Evolutionary conservation across 2,329 filamentous ascomycete genomes (phyloP), one percentile per base, ranked within the genome.

Genomic region (Xylaria sp.): DNA sequence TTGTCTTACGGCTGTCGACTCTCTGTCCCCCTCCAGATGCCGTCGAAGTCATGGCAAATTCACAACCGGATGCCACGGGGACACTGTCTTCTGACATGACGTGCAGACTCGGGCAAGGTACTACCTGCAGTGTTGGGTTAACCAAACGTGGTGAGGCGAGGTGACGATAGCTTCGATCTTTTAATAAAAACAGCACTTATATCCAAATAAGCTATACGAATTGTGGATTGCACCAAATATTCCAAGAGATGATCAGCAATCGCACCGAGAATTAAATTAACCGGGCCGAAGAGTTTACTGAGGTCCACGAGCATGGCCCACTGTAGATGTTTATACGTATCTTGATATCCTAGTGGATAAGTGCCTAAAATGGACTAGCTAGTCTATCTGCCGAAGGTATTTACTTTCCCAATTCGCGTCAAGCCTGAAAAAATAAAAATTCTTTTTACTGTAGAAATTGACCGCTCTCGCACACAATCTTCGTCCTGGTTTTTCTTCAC

Each of bases 261-360:
- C 15, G 38, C 54, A 58, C 54, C 54, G 54, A 58, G 17, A 6
- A 40, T 28, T 53, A 58, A 53, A 67, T 67, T 23, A 67, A 49
- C 65, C 65, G 65, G 65, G 46, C 65, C 65, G 65, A 67, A 59
- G 53, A n/a, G 54, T 36, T 33, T 33, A 33, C 33, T 33, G 33
- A 33, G 33, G 33, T 33, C 33, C 33, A 33, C 7, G 33, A 33
- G 33, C 33, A 40, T 15, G 36, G 36, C 15, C 40, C 6, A 17
- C 36, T 33, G 33, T 33, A 33, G 33, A 33, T 33, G 33, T 33
- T 33, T 33, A 33, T 33, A 33, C 33, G 7, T 28, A 28, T 28
- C 28, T 4, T 28, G 28, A 13, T 51, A 26, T 49, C 13, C 7
- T 15, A 9, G 48, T 48, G 51, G 51, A 20, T 20, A 54, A 23